phyloP scores from a whole-genome alignment of 1,284 basidiomycete species.

The Sporisorium graminicola region DNA sequence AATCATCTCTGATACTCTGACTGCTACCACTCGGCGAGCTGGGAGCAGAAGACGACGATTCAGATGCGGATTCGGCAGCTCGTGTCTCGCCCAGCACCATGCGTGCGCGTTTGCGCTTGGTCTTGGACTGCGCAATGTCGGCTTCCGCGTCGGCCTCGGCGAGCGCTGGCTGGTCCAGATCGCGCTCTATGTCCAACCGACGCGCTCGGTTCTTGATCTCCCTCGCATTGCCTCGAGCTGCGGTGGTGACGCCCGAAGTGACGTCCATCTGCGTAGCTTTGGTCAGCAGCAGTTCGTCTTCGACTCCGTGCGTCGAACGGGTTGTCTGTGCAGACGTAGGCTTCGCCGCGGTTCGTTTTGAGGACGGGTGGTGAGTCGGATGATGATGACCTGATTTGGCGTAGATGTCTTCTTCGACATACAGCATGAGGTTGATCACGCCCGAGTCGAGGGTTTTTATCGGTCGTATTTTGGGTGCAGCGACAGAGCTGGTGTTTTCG shows the following conservation, averaged over 20 bases:
- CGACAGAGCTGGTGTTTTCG: not conserved
- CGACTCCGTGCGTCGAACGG: conserved; percentile 1
- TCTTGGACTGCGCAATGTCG: conserved; percentile 30
- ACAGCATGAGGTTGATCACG: conserved; percentile 54
- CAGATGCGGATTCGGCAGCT: conserved; percentile 32
- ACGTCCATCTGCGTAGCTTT: conserved; percentile 42
- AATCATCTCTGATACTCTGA: conserved; percentile 73
- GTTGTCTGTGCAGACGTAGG: conserved; percentile 31
- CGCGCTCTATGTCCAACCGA: conserved; percentile 39
- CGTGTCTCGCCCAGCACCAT: conserved; percentile 51
- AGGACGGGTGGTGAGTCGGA: not conserved
- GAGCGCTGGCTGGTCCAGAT: conserved; percentile 43
- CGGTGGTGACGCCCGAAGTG: conserved; percentile 5
- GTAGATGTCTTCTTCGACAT: conserved; percentile 48
- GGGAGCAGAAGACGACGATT: conserved; percentile 21
- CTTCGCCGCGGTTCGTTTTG: not conserved
- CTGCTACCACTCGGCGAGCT: conserved; percentile 40
- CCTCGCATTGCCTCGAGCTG: conserved; percentile 15
- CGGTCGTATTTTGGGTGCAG: conserved; percentile 36
- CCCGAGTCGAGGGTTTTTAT: conserved; percentile 53
- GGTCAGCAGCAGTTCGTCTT: conserved; percentile 27
- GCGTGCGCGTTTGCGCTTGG: conserved; percentile 44
- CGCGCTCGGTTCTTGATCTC: conserved; percentile 40
- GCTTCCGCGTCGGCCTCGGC: conserved; percentile 30
- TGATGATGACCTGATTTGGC: conserved; percentile 27